phyloP scores from a whole-genome alignment of 495 filamentous ascomycete genomes.

The Podospora didyma region DNA sequence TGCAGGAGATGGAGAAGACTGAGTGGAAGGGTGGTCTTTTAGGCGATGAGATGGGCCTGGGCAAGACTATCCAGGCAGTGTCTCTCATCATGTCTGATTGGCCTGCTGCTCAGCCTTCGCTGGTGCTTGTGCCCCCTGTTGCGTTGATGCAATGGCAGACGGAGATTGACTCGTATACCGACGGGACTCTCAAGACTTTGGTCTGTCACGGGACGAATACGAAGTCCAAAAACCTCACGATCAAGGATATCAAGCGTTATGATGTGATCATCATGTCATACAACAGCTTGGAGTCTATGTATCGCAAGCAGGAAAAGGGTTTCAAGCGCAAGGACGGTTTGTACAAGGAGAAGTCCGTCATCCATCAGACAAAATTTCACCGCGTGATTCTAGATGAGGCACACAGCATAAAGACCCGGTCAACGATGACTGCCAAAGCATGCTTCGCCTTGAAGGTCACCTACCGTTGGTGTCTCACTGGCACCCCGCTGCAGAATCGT shows the following conservation, averaged over 20 bases:
- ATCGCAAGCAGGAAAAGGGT: constrained; percentile 88
- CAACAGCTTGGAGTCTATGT: constrained; percentile 85
- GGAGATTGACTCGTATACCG: constrained; percentile 88
- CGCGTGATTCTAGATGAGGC: constrained; percentile 94
- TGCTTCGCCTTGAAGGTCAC: constrained; percentile 83
- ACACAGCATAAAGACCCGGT: constrained; percentile 89
- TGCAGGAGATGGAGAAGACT: constrained; percentile 81
- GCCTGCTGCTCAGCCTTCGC: constrained; percentile 71
- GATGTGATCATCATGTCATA: constrained; percentile 97
- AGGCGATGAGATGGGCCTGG: constrained; percentile 97
- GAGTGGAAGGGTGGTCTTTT: constrained; percentile 83
- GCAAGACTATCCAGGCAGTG: constrained; percentile 96
- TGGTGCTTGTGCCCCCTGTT: constrained; percentile 91
- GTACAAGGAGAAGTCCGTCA: constrained; percentile 71
- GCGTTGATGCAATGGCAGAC: constrained; percentile 96
- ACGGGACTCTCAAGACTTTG: constrained; percentile 81
- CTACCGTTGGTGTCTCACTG: constrained; percentile 93
- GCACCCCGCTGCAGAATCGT: constrained; percentile 91
- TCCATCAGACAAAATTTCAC: constrained; percentile 85
- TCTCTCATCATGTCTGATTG: constrained; percentile 97
- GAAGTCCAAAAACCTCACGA: constrained; percentile 68
- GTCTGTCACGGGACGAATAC: constrained; percentile 84
- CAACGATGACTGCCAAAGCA: constrained; percentile 85
- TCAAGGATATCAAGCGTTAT: constrained; percentile 71
- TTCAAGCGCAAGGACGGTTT: constrained; percentile 72